These are phyloP conservation scores for Millerozyma acaciae DNA, from an alignment of 805 yeast species.

Conservation along the genomic window DNA sequence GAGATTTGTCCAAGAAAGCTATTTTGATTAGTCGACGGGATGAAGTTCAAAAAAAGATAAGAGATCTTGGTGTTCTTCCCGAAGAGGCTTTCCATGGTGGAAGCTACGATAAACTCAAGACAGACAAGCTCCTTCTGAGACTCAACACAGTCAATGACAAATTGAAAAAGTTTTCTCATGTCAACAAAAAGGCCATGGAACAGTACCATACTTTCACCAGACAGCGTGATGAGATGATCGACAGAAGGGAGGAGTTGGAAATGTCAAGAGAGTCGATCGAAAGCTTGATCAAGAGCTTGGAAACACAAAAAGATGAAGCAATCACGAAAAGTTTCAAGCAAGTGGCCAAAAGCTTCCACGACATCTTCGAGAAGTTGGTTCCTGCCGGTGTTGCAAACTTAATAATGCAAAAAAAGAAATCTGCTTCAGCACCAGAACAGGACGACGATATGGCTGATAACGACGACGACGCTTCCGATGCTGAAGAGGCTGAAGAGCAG, in stretches of 20 bases:
- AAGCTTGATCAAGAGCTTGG: constrained; percentile 62
- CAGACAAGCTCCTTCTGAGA: constrained; percentile 50
- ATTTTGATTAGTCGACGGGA: constrained; percentile 59
- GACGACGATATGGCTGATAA: constrained; percentile 17
- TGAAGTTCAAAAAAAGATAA: constrained; percentile 65
- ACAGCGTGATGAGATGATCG: constrained; percentile 63
- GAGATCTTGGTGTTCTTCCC: constrained; percentile 85
- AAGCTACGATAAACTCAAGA: constrained; percentile 38
- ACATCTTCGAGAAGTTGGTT: constrained; percentile 74
- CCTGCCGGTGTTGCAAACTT: constrained; percentile 79
- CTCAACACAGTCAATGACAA: constrained; percentile 54
- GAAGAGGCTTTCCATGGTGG: constrained; percentile 65
- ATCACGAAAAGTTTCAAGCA: constrained; percentile 72
- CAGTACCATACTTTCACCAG: constrained; percentile 70
- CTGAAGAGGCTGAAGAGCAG: constrained; percentile 10
- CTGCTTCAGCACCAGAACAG: background rate
- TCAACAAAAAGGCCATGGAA: constrained; percentile 86
- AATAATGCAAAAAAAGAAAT: constrained; percentile 50
- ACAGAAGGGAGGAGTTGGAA: constrained; percentile 65
- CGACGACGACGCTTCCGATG: constrained; percentile 9
- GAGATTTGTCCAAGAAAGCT: constrained; percentile 57
- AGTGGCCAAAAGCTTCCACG: constrained; percentile 69
- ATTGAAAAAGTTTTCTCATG: constrained; percentile 64
- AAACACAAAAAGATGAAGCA: constrained; percentile 77
- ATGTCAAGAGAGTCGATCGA: constrained; percentile 71